These are phyloP conservation scores for Cocos nucifera DNA, from an alignment of 176 grass and related monocot genomes.

Conservation along the genomic window DNA sequence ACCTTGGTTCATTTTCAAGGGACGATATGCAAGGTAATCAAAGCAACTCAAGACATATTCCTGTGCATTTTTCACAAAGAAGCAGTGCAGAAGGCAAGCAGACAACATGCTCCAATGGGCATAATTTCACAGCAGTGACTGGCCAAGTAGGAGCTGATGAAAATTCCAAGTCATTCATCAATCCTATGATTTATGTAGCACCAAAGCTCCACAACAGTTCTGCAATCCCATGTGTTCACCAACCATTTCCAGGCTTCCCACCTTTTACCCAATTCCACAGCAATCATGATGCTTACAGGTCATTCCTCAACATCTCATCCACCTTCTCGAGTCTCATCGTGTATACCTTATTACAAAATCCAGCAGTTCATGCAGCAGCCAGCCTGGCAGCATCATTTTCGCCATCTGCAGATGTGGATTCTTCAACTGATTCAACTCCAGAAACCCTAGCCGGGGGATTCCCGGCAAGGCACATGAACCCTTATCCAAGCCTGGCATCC, in stretches of 20 bases:
- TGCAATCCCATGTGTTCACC: neutral
- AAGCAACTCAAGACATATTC: neutral
- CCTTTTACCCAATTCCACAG: neutral
- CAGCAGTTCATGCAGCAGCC: constrained; percentile 20
- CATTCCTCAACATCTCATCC: constrained; percentile 5
- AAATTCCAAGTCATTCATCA: no score
- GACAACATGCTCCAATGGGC: neutral
- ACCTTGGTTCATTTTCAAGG: neutral
- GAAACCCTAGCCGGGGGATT: neutral
- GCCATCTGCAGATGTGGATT: neutral
- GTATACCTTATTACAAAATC: constrained; percentile 14
- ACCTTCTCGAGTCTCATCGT: constrained; percentile 14
- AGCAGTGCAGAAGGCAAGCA: neutral
- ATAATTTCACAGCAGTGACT: neutral
- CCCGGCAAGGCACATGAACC: neutral
- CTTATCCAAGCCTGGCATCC: neutral
- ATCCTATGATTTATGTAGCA: no score
- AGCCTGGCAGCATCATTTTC: constrained; percentile 10
- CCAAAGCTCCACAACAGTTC: neutral
- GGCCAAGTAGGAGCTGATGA: neutral
- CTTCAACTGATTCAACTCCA: neutral
- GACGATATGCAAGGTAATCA: neutral
- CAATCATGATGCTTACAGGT: neutral
- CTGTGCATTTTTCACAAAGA: neutral
- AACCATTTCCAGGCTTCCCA: constrained; percentile 5